Evolutionary conservation across 805 yeast species (phyloP), one percentile per base, ranked within the genome.

Genomic region (Ogataea paraovalis): DNA sequence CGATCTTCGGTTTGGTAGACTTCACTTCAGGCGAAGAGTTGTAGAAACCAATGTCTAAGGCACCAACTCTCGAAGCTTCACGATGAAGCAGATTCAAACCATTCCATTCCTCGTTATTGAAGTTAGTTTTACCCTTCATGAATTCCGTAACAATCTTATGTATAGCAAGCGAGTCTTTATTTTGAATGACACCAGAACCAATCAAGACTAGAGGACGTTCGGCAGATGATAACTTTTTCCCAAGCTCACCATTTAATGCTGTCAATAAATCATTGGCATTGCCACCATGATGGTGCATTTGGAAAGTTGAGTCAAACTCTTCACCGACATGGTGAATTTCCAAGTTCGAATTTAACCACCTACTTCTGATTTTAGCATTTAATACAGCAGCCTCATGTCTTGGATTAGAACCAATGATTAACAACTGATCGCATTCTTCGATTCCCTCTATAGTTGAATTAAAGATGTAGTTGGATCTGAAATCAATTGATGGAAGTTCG

Each of bases 331-430:
- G 81, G 53, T 82, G 82, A 52, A 88, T 71, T 57, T 86, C 85
- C 60, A 86, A 75, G 56, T 58, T 52, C 34, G 82, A 76, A 57
- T 83, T 73, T 62, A 87, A 73, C 94, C 92, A 87, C 51, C 77
- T 82, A 65, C 82, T 84, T 74, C 96, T 80, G 58, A 87, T 83
- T 69, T 95, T 79, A 38, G 92, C 80, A 67, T 87, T 87, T 59
- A 87, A 74, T 16, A 88, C 95, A 39, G 96, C 89, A 49, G 96
- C 96, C 72, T 87, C 96, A 63, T 78, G 89, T 64, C 96, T 79
- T 49, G 96, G 95, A 73, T 87, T 87, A 41, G 96, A 82, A 52
- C 96, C 96, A 48, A 87, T 79, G 50, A 87, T 74, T 60, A 87
- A 73, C 52, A 87, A 83, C 57, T 79, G 87, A 62, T 88, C 96